Evolutionary conservation across 1,284 basidiomycete species (phyloP).

Genomic region (Ceratobasidium papillatum): DNA sequence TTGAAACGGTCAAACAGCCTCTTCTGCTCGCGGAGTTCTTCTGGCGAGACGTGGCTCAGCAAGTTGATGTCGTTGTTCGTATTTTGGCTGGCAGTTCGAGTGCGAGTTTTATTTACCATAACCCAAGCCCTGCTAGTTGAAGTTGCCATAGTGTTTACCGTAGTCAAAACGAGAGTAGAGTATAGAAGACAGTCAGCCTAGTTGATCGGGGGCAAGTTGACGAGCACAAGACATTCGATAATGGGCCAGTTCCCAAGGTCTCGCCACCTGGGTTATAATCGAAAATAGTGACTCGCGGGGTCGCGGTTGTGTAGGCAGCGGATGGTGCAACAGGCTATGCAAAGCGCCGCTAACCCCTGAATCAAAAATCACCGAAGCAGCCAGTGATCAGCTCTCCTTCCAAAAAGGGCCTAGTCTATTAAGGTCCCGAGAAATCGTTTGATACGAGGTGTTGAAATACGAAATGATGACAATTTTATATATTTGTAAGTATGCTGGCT

Average conservation of each 20-base stretch:
- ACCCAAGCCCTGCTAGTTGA: slow-evolving; percentile 20
- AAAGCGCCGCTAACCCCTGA: background rate
- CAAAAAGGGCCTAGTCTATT: background rate
- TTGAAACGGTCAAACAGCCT: slow-evolving; percentile 1
- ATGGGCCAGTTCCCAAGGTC: background rate
- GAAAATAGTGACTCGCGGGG: background rate
- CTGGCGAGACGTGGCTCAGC: background rate
- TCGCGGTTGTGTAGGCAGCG: background rate
- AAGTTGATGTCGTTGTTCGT: background rate
- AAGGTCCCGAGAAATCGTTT: background rate
- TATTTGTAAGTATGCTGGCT: no score
- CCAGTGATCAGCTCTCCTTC: background rate
- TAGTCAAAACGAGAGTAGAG: background rate
- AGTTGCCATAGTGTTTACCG: background rate
- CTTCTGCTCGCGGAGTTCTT: slow-evolving; percentile 6
- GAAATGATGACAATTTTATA: no score
- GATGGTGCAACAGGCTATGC: background rate
- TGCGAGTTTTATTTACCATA: background rate
- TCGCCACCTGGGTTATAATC: background rate
- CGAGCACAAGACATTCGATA: background rate
- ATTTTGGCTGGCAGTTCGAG: background rate
- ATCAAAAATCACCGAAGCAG: background rate
- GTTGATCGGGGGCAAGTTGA: background rate
- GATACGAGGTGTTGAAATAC: background rate
- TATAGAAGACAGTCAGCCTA: background rate